Base-by-base conservation (phyloP, 164 flowering plant genomes). In the Chloranthus sessilifolius region DNA sequence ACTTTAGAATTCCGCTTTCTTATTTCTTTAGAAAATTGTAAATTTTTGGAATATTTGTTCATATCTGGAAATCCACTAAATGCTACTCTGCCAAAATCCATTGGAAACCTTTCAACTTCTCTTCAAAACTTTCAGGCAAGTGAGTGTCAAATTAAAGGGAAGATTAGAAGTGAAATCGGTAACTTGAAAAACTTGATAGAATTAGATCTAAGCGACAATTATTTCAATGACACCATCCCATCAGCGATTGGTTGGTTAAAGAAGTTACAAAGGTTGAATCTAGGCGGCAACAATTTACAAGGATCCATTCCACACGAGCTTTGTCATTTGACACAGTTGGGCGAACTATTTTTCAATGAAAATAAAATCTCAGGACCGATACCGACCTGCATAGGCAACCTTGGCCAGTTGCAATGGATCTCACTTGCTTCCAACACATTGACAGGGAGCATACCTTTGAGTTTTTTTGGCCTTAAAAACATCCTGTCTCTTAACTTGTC, bases 31-130 rank as follows among this genome's bases (percentile, higher is more conserved):
- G n/a, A 33, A 7, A 61, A 61, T 28, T 55, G 60, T 28, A 30
- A 36, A 14, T 4, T 8, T 33, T 39, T 62, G 22, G 23, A 41
- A 21, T 24, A 31, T 12, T 23, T 56, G 27, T 3, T 10, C 2
- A 7, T 55, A 0, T 49, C 21, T 4, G 5, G 19, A 3, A 63
- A 63, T 46, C 44, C 12, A 3, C 43, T 63, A 0, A 42, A 37
- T 24, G 56, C 50, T 8, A 10, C 11, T 4, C 19, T 59, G 17
- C 63, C 57, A 6, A 25, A 34, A n/a, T 51, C 63, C 35, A 20
- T 59, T 1, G 56, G 34, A 10, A 61, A 61, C 10, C 40, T 61
- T 22, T 54, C 60, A 7, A 47, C 44, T 11, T 5, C 23, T 30
- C 5, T 6, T 44, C 1, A 22, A 41, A 20, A 43, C 43, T 10